Evolutionary conservation across 2,329 filamentous ascomycete species (phyloP), one percentile per base, ranked within the genome.

Genomic region (Colletotrichum tamarilloi): DNA sequence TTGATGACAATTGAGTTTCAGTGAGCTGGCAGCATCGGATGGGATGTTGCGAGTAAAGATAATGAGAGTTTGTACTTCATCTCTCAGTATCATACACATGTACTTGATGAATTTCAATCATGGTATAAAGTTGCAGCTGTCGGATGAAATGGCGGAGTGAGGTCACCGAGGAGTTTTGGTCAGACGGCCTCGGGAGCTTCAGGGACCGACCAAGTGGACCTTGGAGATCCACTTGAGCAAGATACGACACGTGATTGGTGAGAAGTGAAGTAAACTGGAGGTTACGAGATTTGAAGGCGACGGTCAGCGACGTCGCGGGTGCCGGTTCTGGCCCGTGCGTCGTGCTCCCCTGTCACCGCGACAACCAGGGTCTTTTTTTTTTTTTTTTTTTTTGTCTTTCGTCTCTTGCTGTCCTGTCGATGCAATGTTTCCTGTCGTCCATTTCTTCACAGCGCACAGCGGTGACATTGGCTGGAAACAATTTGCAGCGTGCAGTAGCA

Each of bases 181-280:
- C 30, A 63, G 49, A 63, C 67, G 67, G 60, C 49, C 67, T 73
- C 67, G 71, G 71, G 67, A 66, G 71, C 71, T 73, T 73, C 62
- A 73, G 71, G 68, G 67, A 71, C 60, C 56, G 56, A 53, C 22
- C 11, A 22, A 28, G 67, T 60, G 70, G 67, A 38, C 30, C 6
- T 32, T 22, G 7, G 38, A 5, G 38, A 42, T 7, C 38, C 38
- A 42, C 14, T 16, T 12, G 1, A 7, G 11, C 3, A 5, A 9
- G 4, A 46, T 22, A 16, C 24, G 35, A 46, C 38, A 19, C 26
- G 38, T 14, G 52, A 65, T 56, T 65, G 62, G 49, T 4, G 2
- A 30, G 22, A 46, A 28, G 24, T 16, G 16, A 11, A 4, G 55
- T 28, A 19, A 49, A 30, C 38, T 62, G 58, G 58, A 62, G 35